Conservation (phyloP, 768 basidiomycete genomes). For the Kwoniella bestiolae region DNA sequence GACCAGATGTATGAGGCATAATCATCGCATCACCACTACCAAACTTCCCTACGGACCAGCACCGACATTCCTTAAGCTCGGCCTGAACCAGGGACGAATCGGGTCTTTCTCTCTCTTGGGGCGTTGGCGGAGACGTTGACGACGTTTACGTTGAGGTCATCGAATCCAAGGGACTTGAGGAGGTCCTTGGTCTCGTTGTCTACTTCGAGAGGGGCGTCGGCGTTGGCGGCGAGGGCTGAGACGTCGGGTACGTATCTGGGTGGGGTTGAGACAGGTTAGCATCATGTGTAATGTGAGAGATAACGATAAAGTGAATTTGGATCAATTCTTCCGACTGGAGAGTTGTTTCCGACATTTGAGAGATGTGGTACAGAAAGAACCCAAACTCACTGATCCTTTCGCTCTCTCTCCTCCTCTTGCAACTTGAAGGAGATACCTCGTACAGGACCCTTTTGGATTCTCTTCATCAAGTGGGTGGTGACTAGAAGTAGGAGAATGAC, state of each 20-base stretch:
- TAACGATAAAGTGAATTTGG: too few relatives aligned
- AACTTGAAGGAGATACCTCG: slow-evolving; percentile 99
- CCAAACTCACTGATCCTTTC: slow-evolving; percentile 86
- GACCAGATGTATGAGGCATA: background rate
- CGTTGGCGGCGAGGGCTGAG: slow-evolving; percentile 82
- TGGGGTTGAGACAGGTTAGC: background rate
- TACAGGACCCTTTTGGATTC: slow-evolving; percentile 96
- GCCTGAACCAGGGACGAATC: slow-evolving; percentile 52
- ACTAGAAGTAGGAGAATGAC: slow-evolving; percentile 55
- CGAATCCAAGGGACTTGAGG: slow-evolving; percentile 90
- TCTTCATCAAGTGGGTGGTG: slow-evolving; percentile 99
- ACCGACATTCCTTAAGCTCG: slow-evolving; percentile 32
- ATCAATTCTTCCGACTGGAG: too few relatives aligned
- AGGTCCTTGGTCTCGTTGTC: slow-evolving; percentile 95
- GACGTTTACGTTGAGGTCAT: slow-evolving; percentile 78
- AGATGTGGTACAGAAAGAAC: background rate
- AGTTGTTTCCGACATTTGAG: too few relatives aligned
- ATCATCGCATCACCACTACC: background rate
- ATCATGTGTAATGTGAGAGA: too few relatives aligned
- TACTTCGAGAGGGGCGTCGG: slow-evolving; percentile 73
- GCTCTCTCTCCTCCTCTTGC: slow-evolving; percentile 98
- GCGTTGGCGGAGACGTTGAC: slow-evolving; percentile 64
- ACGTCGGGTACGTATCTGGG: slow-evolving; percentile 79
- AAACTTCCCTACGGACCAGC: background rate
- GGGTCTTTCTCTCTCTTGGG: slow-evolving; percentile 47